A percentile compares a stretch with the other conserved stretches of the same genome.
Conservation (phyloP, 2,329 filamentous ascomycete species). For the Hypoxylon sp. region DNA sequence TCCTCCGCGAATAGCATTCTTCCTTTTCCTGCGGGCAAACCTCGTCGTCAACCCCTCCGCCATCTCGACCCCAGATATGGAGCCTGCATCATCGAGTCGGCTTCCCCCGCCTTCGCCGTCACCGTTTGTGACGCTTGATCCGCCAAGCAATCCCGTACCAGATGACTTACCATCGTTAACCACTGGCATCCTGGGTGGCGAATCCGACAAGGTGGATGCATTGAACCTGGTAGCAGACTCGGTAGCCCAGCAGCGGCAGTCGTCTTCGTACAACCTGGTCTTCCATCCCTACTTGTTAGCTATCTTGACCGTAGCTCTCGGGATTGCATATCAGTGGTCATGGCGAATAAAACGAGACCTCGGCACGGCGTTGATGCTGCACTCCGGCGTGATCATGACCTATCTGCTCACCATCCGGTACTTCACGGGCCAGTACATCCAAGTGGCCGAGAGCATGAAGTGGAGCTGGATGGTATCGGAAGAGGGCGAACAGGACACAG, state of each 20-base stretch:
- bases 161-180: slow-evolving; percentile 70
- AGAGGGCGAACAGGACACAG: slow-evolving; percentile 58
- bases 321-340: slow-evolving; percentile 56
- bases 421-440: slow-evolving; percentile 68
- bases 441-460: slow-evolving; percentile 66
- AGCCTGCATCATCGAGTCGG: slow-evolving; percentile 57
- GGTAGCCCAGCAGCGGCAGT: slow-evolving; percentile 81
- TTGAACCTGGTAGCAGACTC: slow-evolving; percentile 81
- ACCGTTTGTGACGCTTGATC: slow-evolving; percentile 50
- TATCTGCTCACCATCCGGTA: slow-evolving; percentile 70
- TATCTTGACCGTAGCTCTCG: slow-evolving; percentile 55
- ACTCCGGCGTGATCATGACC: slow-evolving; percentile 68
- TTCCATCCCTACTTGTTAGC: slow-evolving; percentile 67
- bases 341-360: slow-evolving; percentile 59
- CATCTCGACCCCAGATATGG: slow-evolving; percentile 70
- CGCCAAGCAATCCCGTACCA: slow-evolving; percentile 51
- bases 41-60: slow-evolving; percentile 72
- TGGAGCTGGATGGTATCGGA: slow-evolving; percentile 67
- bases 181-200: slow-evolving; percentile 63
- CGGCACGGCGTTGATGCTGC: slow-evolving; percentile 64
- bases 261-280: slow-evolving; percentile 69
- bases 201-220: slow-evolving; percentile 70
- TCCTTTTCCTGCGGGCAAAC: slow-evolving; percentile 83
- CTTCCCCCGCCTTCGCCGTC: slow-evolving; percentile 50
- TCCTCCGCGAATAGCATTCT: slow-evolving; percentile 70